Conservation (phyloP, 805 yeast species). For the Lachancea thermotolerans region DNA sequence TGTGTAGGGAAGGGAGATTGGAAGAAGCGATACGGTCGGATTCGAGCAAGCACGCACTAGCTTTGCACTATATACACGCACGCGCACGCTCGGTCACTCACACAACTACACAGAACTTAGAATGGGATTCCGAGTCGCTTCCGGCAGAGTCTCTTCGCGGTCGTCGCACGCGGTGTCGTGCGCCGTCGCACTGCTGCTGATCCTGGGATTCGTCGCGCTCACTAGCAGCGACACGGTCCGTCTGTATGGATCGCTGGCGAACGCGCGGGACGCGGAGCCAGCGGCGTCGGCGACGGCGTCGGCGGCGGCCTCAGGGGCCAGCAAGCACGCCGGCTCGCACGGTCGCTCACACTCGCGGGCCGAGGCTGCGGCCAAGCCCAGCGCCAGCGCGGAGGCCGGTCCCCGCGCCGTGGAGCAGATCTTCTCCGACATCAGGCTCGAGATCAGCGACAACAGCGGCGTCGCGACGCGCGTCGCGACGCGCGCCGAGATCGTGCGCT, state of each 20-base stretch:
- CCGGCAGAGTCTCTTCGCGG: constrained; percentile 1
- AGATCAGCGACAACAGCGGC: constrained; percentile 5
- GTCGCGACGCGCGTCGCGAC: constrained; percentile 4
- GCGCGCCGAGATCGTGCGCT: constrained; percentile 1
- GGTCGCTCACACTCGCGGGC: too few relatives aligned
- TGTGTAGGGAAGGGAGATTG: too few relatives aligned
- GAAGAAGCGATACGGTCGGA: too few relatives aligned
- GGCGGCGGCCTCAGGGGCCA: not conserved
- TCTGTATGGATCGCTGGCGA: constrained; percentile 1
- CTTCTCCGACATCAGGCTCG: constrained; percentile 7
- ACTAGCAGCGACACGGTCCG: constrained; percentile 2
- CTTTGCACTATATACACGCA: too few relatives aligned
- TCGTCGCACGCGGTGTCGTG: constrained; percentile 3
- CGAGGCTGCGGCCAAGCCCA: too few relatives aligned
- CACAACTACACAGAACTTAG: not conserved
- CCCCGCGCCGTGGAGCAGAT: constrained; percentile 2
- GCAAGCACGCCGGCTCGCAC: too few relatives aligned
- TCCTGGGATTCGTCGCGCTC: constrained; percentile 6
- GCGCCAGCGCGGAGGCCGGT: not conserved
- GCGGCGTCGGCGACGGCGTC: not conserved
- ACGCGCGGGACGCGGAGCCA: not conserved
- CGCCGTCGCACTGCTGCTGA: constrained; percentile 4
- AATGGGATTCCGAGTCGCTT: constrained; percentile 1
- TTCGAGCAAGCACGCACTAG: too few relatives aligned
- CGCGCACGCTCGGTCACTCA: too few relatives aligned